Conservation (phyloP, 192 early-diverging fungal species). For the Phlyctochytrium planicorne region DNA sequence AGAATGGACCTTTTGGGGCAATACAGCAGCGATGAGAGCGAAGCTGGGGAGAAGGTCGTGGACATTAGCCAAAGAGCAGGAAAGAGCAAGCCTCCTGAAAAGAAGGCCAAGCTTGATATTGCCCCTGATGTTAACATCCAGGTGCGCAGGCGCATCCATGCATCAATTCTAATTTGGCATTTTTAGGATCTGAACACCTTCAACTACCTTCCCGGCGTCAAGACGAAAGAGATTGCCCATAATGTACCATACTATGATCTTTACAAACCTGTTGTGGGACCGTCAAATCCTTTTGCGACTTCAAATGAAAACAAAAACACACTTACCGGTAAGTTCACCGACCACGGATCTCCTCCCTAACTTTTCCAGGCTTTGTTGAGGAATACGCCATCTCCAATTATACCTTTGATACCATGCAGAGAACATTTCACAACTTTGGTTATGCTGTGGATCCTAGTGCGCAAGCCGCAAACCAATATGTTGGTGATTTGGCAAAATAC, state of each 20-base stretch:
- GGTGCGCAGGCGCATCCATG: constrained; percentile 11
- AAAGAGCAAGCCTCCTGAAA: not conserved
- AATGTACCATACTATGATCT: constrained; percentile 51
- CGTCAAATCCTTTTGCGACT: constrained; percentile 44
- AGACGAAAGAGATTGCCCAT: constrained; percentile 48
- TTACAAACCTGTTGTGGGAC: constrained; percentile 35
- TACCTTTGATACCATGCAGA: constrained; percentile 80
- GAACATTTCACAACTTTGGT: constrained; percentile 78
- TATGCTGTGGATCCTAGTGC: constrained; percentile 76
- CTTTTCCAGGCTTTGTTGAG: constrained; percentile 70
- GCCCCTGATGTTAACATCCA: constrained; percentile 42
- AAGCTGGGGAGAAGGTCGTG: no score
- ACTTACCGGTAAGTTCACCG: constrained; percentile 35
- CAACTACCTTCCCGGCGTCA: constrained; percentile 34
- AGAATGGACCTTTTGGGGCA: not conserved
- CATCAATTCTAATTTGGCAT: not conserved
- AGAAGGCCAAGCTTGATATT: constrained; percentile 27
- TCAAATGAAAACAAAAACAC: constrained; percentile 36
- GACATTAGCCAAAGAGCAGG: not conserved
- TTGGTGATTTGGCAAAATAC: constrained; percentile 57
- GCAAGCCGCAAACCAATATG: constrained; percentile 47
- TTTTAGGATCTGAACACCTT: constrained; percentile 8
- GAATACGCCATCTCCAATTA: constrained; percentile 66
- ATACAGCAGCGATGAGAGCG: not conserved
- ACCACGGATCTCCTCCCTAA: constrained; percentile 4